Evolutionary conservation across 345 rosid species (phyloP), one percentile per base, ranked within the genome.

Genomic region (Noccaea bulbosa): DNA sequence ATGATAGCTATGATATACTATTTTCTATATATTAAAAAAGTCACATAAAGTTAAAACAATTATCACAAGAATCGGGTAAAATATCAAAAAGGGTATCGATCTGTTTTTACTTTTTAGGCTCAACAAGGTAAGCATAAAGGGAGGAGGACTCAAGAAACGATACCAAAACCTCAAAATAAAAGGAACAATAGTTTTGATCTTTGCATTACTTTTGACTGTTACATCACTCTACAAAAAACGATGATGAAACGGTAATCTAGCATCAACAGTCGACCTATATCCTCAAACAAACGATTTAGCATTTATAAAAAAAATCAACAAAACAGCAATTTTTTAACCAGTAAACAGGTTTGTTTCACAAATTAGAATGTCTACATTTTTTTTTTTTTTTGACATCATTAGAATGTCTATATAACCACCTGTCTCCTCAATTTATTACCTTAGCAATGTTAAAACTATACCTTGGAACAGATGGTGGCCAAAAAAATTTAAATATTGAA

Each of bases 81-180:
- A 47, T 55, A 75, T 70, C 66, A 69, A 69, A 69, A 55, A 60
- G 38, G 48, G 70, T 30, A 63, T 63, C 59, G 11, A 62, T 76
- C 67, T 76, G 66, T 62, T 76, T 76, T 62, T 63, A 69, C 62
- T 62, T 76, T 76, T 62, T 63, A 69, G 65, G 24, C 61, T 69
- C 52, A 79, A 65, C 67, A 64, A 57, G 62, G 57, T 74, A 53
- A 67, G 74, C 63, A 60, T 45, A 75, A 70, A 69, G 81, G 63
- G 60, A 41, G 40, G 69, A 32, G 40, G 69, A 32, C 62, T 45
- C 49, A 71, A 43, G 10, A 62, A 12, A 47, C 51, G 73, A 74
- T 81, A 57, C 48, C 57, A 76, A 69, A 68, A 62, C 44, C 62
- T 58, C 63, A 20, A 44, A 32, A 37, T 11, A 37, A 57, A 38